Conservation (phyloP, 176 grass and related monocot species). For the Bromus sterilis region DNA sequence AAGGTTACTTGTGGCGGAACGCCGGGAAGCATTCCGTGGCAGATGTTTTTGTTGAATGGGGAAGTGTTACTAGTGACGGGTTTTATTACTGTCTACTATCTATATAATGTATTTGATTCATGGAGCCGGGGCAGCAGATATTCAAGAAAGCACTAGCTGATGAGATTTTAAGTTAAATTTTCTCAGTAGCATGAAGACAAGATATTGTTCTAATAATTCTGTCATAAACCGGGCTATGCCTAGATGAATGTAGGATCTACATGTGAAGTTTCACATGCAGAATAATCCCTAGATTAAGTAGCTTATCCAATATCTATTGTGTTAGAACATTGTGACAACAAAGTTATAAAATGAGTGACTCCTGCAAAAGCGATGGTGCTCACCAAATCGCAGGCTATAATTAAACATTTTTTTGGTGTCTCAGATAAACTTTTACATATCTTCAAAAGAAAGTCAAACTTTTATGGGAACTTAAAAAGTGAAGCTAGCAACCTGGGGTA, state of each 20-base stretch:
- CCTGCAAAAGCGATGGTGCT: background rate
- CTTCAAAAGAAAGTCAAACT: background rate
- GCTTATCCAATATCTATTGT: background rate
- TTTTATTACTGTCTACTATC: background rate
- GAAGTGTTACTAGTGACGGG: background rate
- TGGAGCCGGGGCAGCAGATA: background rate
- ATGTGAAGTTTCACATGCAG: background rate
- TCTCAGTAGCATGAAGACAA: background rate
- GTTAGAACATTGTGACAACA: background rate
- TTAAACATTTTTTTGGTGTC: background rate
- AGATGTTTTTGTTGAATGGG: background rate
- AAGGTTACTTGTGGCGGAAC: background rate
- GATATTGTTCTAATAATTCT: background rate
- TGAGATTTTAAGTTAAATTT: background rate
- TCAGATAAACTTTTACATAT: background rate
- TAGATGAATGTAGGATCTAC: background rate
- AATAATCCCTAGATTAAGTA: background rate
- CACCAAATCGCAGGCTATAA: background rate
- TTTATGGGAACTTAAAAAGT: background rate
- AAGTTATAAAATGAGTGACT: background rate
- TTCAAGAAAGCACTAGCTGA: background rate
- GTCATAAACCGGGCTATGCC: background rate
- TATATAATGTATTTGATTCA: background rate
- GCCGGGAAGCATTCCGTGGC: background rate
- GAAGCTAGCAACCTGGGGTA: background rate